These are phyloP conservation scores for Leptodermis oblonga DNA, from an alignment of 257 asterid genomes.

Conservation along the genomic window DNA sequence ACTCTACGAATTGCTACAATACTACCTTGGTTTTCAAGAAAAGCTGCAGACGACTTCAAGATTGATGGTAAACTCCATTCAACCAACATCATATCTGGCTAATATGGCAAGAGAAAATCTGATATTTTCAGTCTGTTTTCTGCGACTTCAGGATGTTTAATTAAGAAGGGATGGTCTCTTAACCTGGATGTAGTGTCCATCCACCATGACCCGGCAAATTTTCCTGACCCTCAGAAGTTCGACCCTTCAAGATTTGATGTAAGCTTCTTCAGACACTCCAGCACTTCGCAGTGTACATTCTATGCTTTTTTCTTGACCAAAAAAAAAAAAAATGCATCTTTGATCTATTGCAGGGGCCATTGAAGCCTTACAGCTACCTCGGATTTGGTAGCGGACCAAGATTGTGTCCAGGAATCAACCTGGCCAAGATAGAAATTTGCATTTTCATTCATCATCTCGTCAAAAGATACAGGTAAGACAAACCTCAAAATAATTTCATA, in stretches of 20 bases:
- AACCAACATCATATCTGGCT: constrained; percentile 3
- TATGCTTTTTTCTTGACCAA: background rate
- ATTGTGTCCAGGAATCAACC: constrained; percentile 94
- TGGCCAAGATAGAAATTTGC: constrained; percentile 73
- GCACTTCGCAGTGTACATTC: background rate
- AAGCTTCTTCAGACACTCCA: constrained; percentile 22
- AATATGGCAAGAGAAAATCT: background rate
- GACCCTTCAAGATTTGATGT: constrained; percentile 77
- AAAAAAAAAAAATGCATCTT: background rate
- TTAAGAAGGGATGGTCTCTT: constrained; percentile 71
- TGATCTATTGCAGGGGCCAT: constrained; percentile 43
- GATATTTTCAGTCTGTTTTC: background rate
- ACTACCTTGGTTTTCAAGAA: constrained; percentile 82
- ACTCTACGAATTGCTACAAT: constrained; percentile 83
- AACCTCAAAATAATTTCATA: too few species aligned
- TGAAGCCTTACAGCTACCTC: constrained; percentile 73
- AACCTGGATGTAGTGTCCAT: constrained; percentile 83
- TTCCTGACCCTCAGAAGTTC: constrained; percentile 60
- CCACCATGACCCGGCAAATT: constrained; percentile 67
- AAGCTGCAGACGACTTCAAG: constrained; percentile 83
- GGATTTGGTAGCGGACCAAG: constrained; percentile 86
- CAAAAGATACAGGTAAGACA: constrained; percentile 66
- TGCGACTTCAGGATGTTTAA: constrained; percentile 46
- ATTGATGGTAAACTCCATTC: constrained; percentile 52
- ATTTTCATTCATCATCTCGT: constrained; percentile 77